Conservation (phyloP, 176 grass and related monocot species). For the Aegilops sharonensis region DNA sequence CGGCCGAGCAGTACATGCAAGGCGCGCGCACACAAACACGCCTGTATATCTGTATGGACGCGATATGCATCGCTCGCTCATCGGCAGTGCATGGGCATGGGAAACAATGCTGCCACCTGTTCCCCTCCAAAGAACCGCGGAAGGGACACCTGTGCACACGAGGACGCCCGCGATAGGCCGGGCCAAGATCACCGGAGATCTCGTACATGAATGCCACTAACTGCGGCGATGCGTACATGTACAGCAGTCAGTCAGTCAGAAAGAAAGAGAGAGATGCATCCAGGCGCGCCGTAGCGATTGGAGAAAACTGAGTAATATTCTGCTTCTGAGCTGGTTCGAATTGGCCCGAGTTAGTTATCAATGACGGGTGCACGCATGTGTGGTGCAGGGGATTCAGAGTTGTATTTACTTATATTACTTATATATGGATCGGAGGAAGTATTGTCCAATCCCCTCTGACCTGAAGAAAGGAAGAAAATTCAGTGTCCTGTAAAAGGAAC, state of each 20-base stretch:
- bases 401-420: no score
- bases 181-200: neutral
- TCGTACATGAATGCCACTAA: conserved; percentile 36
- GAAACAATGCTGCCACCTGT: neutral
- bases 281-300: neutral
- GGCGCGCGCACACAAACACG: conserved; percentile 5
- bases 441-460: no score
- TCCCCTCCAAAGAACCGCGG: neutral
- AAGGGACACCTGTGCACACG: neutral
- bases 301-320: neutral
- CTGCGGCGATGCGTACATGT: neutral
- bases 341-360: neutral
- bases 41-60: neutral
- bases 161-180: neutral
- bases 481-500: no score
- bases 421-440: no score
- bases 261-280: neutral
- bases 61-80: neutral
- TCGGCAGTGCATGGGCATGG: neutral
- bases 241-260: neutral
- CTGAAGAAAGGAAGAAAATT: no score
- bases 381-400: neutral
- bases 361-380: neutral
- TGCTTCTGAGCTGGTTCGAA: neutral
- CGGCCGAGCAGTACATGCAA: conserved; percentile 3